phyloP scores from a whole-genome alignment of 805 yeast species.

The Saccharomycopsis lassenensis region DNA sequence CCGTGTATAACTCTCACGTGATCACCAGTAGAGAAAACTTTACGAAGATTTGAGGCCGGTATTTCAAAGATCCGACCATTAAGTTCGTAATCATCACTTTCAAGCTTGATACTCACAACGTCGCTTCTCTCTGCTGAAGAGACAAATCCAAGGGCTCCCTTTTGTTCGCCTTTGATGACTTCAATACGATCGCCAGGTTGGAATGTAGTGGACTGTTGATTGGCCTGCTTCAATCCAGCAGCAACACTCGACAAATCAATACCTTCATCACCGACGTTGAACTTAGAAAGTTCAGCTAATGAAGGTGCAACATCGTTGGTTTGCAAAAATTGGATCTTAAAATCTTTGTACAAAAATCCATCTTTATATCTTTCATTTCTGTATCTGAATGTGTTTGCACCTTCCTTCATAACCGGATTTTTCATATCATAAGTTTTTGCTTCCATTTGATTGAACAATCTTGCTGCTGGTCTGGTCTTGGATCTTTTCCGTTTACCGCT shows the following conservation, averaged over 20 bases:
- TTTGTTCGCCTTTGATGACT: conserved; percentile 86
- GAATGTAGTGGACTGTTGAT: conserved; percentile 47
- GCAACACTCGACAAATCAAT: conserved; percentile 82
- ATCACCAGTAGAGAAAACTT: conserved; percentile 83
- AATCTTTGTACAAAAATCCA: conserved; percentile 81
- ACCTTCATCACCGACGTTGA: conserved; percentile 76
- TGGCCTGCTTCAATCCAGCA: conserved; percentile 62
- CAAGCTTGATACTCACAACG: conserved; percentile 38
- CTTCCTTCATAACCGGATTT: conserved; percentile 55
- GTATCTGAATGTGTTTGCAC: conserved; percentile 53
- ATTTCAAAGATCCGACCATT: conserved; percentile 64
- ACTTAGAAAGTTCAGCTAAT: conserved; percentile 77
- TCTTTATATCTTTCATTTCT: conserved; percentile 82
- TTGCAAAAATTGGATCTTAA: conserved; percentile 70
- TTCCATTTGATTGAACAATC: conserved; percentile 79
- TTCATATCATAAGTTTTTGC: conserved; percentile 78
- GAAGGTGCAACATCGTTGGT: conserved; percentile 78
- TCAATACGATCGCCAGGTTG: conserved; percentile 94
- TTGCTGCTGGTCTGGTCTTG: conserved; percentile 58
- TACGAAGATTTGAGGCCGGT: conserved; percentile 72
- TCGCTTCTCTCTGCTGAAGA: conserved; percentile 42
- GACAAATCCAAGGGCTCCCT: conserved; percentile 77
- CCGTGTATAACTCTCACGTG: conserved; percentile 91
- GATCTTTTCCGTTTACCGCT: conserved; percentile 37
- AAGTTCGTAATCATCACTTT: conserved; percentile 26